Evolutionary conservation across 768 basidiomycete genomes (phyloP).

Genomic region (Phylloporus sp.): DNA sequence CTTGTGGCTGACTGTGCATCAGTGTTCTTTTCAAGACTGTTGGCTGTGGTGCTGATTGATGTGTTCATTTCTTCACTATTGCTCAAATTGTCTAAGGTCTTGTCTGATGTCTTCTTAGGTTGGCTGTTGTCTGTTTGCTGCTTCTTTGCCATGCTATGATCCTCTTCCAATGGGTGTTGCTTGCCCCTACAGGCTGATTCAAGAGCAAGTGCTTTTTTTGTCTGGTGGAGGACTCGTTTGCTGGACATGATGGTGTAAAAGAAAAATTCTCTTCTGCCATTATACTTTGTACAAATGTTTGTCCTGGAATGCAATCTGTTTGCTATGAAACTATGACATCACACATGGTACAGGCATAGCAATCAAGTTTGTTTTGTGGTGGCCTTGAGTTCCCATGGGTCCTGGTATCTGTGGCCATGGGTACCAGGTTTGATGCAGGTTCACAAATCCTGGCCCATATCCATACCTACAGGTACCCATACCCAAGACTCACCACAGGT

Average conservation of each 20-base stretch:
- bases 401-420: background rate
- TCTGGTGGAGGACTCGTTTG: background rate
- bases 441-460: background rate
- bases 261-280: background rate
- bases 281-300: background rate
- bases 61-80: too few species aligned
- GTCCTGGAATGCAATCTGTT: background rate
- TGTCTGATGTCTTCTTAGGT: too few species aligned
- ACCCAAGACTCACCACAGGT: background rate
- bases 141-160: background rate
- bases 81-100: too few species aligned
- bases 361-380: too few species aligned
- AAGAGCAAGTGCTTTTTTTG: background rate
- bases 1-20: too few species aligned
- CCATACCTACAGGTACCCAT: background rate
- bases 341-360: background rate
- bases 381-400: background rate
- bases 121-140: too few species aligned
- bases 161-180: background rate
- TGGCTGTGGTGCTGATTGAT: too few species aligned
- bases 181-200: background rate
- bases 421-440: background rate
- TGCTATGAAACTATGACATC: background rate
- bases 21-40: too few species aligned
- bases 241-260: background rate